These are phyloP conservation scores for Colletotrichum sp. DNA, from an alignment of 2,329 filamentous ascomycete species.

Conservation along the genomic window DNA sequence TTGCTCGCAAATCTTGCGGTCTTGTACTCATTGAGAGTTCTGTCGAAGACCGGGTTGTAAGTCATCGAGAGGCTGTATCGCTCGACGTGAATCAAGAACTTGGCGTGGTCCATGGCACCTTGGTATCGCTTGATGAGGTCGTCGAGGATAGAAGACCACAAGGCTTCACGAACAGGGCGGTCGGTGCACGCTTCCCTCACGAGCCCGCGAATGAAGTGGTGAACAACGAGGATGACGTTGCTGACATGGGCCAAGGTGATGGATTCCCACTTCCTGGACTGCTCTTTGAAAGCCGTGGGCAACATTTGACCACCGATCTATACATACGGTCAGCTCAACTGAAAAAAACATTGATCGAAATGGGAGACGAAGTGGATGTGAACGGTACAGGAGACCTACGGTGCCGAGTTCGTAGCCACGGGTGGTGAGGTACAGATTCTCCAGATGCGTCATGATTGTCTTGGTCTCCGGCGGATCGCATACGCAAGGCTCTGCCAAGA, in stretches of 20 bases:
- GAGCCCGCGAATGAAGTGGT: conserved; percentile 53
- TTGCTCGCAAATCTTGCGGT: background rate
- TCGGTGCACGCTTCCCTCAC: conserved; percentile 51
- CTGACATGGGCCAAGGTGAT: conserved; percentile 55
- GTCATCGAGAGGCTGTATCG: conserved; percentile 49
- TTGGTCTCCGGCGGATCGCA: background rate
- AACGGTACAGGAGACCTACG: conserved; percentile 28
- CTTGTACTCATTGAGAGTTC: conserved; percentile 28
- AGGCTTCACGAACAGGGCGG: conserved; percentile 38
- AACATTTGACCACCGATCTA: conserved; percentile 47
- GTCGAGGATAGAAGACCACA: conserved; percentile 47
- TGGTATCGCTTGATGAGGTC: conserved; percentile 50
- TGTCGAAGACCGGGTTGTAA: conserved; percentile 56
- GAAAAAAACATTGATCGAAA: background rate
- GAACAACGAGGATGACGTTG: conserved; percentile 54
- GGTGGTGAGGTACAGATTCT: conserved; percentile 40
- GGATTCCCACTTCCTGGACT: conserved; percentile 57
- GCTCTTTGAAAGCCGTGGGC: conserved; percentile 52
- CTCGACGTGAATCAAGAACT: conserved; percentile 59
- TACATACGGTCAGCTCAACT: background rate
- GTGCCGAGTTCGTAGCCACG: conserved; percentile 62
- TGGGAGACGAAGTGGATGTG: no score
- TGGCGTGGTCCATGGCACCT: conserved; percentile 50
- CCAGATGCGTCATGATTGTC: conserved; percentile 38
- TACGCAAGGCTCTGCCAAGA: conserved; percentile 17